Percentiles rank a stretch among this genome's conserved stretches.
phyloP scores from a whole-genome alignment of 352 stramenopile species.

The Phytophthora fragariae region DNA sequence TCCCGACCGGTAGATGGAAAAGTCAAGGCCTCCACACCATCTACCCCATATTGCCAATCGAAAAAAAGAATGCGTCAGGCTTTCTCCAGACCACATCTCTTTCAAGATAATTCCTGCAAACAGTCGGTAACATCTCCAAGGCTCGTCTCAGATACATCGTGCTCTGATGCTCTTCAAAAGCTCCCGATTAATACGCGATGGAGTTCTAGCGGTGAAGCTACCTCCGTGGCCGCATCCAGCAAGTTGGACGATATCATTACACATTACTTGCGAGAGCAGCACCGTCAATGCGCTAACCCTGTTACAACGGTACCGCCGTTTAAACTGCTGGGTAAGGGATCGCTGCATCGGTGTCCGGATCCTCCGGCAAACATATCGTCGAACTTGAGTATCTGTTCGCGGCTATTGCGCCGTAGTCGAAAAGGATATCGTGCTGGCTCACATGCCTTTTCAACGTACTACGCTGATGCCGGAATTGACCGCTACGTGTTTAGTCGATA shows the following conservation, averaged over 20 bases:
- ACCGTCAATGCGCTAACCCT: conserved; percentile 88
- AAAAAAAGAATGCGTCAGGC: conserved; percentile 46
- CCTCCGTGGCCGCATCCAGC: conserved; percentile 35
- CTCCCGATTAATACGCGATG: conserved; percentile 47
- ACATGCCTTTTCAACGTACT: conserved; percentile 57
- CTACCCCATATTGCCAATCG: conserved; percentile 31
- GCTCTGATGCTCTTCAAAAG: conserved; percentile 43
- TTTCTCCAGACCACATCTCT: conserved; percentile 42
- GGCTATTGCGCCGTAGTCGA: conserved; percentile 61
- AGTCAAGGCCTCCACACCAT: conserved; percentile 11
- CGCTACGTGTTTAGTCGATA: conserved; percentile 86
- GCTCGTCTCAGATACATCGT: conserved; percentile 17
- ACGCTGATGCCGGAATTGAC: conserved; percentile 74
- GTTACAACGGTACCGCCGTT: conserved; percentile 89
- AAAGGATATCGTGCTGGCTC: conserved; percentile 54
- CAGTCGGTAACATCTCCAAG: conserved; percentile 28
- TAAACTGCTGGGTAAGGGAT: conserved; percentile 66
- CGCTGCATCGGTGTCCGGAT: conserved; percentile 81
- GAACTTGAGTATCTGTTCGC: conserved; percentile 72
- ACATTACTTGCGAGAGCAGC: conserved; percentile 89
- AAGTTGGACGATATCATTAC: conserved; percentile 87
- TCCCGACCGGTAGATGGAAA: conserved; percentile 20
- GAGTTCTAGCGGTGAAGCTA: conserved; percentile 27
- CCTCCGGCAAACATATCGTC: conserved; percentile 48
- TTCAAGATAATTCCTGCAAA: conserved; percentile 33